Percentiles rank a stretch among this genome's conserved stretches.
Conservation (phyloP, 2,329 filamentous ascomycete species). For the Paraphoma chrysanthemicola region DNA sequence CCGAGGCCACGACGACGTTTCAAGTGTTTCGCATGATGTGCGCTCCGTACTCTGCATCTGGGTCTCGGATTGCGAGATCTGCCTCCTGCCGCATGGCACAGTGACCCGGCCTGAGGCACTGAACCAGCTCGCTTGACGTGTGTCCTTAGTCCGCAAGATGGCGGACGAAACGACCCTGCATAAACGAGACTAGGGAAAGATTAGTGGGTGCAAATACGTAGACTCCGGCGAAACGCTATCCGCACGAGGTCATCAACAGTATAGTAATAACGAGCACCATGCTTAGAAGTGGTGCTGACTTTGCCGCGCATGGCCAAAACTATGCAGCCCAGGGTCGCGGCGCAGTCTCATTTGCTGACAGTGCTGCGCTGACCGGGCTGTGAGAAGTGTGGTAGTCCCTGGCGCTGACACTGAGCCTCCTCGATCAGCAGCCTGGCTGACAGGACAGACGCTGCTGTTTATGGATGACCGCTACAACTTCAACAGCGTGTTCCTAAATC, state of each 20-base stretch:
- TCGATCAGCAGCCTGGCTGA: background rate
- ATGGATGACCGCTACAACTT: background rate
- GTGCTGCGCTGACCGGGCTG: background rate
- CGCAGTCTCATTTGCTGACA: conserved; percentile 3
- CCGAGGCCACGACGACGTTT: conserved; percentile 1
- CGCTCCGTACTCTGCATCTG: conserved; percentile 1
- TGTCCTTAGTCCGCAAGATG: too few species aligned
- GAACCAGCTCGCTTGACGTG: background rate
- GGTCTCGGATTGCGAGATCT: conserved; percentile 1
- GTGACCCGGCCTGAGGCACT: background rate
- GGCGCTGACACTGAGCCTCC: background rate
- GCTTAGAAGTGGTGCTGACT: conserved; percentile 18
- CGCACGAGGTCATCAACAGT: background rate
- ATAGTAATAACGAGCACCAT: background rate
- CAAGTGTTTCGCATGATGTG: conserved; percentile 13
- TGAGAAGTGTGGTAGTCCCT: background rate
- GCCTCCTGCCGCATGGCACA: conserved; percentile 3
- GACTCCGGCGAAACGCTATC: background rate
- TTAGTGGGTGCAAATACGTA: background rate
- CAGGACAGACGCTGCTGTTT: background rate
- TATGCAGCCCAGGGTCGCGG: background rate
- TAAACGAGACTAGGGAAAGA: too few species aligned
- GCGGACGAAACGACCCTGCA: too few species aligned
- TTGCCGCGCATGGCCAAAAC: background rate
- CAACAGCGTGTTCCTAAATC: background rate